Base-by-base conservation (phyloP, 176 grass and related monocot genomes). In the Poa annua region DNA sequence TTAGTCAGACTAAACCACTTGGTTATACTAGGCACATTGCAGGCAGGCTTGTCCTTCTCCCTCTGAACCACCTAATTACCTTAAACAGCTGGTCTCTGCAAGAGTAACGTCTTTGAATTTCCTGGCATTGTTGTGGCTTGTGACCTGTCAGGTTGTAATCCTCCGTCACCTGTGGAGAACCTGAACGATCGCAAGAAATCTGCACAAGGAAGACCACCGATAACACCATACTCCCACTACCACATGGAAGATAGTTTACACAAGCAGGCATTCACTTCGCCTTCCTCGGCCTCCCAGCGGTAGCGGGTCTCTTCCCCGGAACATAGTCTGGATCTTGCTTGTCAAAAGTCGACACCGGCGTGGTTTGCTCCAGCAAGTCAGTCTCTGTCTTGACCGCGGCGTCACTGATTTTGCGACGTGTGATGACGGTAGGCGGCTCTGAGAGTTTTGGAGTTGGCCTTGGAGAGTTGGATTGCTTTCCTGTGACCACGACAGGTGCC, bases 221-320 rank as follows among this genome's bases (percentile, higher is more conserved):
- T 47, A 26, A 17, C 69, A 72, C 22, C 6, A 4, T 29, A 62
- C 13, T 35, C 6, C 61, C 10, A 6, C 52, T 12, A n/a, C n/a
- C n/a, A n/a, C n/a, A n/a, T 65, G 47, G 65, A 79, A 15, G 14
- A 17, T 47, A 35, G 42, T 13, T 64, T 59, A 17, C 70, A 44
- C 41, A 74, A 14, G 55, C 5, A 13, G 45, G 45, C 2, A 12
- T 48, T 48, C 45, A 48, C 12, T 48, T 48, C 45, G 11, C 11
- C 45, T 48, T 50, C 84, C 68, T 90, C 72, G 68, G 80, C 32
- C 88, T 86, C 75, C 88, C 88, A 25, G 42, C 67, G n/a, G 67
- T 84, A 25, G 42, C 67, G n/a, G 67, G 66, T 83, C 68, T 83
- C 84, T 83, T 86, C 38, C 69, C 68, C 0, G 80, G 84, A 56